Conservation (phyloP, 495 filamentous ascomycete genomes). For the Hyaloscypha variabilis region DNA sequence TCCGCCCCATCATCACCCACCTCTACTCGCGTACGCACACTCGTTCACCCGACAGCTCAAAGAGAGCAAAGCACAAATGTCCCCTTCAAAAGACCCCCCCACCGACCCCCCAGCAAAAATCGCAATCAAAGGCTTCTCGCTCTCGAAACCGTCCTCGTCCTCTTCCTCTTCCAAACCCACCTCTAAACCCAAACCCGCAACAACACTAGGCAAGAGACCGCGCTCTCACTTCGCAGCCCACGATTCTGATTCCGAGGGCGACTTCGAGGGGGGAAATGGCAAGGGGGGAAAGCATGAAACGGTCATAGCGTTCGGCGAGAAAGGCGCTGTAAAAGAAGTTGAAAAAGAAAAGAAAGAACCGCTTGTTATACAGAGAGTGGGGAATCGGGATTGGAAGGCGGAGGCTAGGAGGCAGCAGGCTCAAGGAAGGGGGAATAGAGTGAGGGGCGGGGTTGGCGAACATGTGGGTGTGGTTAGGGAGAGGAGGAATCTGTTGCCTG, state of each 20-base stretch:
- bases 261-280: slow-evolving; percentile 2
- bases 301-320: slow-evolving; percentile 42
- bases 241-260: slow-evolving; percentile 19
- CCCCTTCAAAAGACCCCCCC: slow-evolving; percentile 25
- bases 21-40: background rate
- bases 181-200: slow-evolving; percentile 17
- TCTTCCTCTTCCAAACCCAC: slow-evolving; percentile 8
- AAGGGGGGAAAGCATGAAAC: slow-evolving; percentile 31
- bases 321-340: slow-evolving; percentile 34
- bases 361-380: slow-evolving; percentile 66
- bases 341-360: slow-evolving; percentile 45
- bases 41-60: background rate
- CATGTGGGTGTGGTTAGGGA: background rate
- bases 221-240: slow-evolving; percentile 18
- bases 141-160: slow-evolving; percentile 10
- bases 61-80: slow-evolving; percentile 16
- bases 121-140: slow-evolving; percentile 32
- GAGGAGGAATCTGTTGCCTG: slow-evolving; percentile 51
- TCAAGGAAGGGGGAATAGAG: slow-evolving; percentile 30
- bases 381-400: slow-evolving; percentile 75
- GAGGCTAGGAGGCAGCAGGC: slow-evolving; percentile 49
- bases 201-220: slow-evolving; percentile 29
- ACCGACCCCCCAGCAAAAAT: slow-evolving; percentile 26
- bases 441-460: slow-evolving; percentile 34
- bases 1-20: background rate